Base-by-base conservation (phyloP, 345 rosid species). In the Eucalyptus coolabah region DNA sequence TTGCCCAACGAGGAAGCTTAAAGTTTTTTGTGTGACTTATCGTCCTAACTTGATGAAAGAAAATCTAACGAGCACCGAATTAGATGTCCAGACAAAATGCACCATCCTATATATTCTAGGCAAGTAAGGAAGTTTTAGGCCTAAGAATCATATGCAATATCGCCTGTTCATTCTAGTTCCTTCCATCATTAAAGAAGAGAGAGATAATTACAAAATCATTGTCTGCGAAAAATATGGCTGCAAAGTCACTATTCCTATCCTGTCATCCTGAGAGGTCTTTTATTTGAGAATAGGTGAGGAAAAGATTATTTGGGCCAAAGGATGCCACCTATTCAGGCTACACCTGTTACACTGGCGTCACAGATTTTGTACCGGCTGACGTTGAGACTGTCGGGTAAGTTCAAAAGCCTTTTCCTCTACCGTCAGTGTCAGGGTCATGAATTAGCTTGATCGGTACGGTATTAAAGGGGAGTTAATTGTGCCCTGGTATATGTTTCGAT, bases 301-400 rank as follows among this genome's bases (percentile, higher is more conserved):
- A 87, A 67, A 94, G 94, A 85, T 93, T 98, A 89, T 96, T 98
- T 89, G 99, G 99, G 77, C 93, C 93, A 3, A 91, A 92, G 90
- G 98, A 98, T 42, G 95, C 96, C 34, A 90, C 92, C 17, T 98
- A 96, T 92, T 97, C 99, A 10, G 98, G 93, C 88, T 98, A 97
- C 90, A 98, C 98, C 88, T 98, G 99, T 89, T 98, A 98, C 91
- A 96, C 98, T 14, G 99, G 99, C 65, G 95, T 98, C 90, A 98
- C 98, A 28, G 99, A 97, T 94, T 97, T 95, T 89, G 89, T 97
- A 89, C 99, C 99, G 2, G 95, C 96, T 34, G 99, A 97, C 93
- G 96, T 97, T 8, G 99, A 97, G 87, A 88, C 98, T 80, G 98
- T 97, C 47, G 99, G 99, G 99, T 96, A 94, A 89, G 94, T 90